Conservation (phyloP, 176 grass and related monocot genomes). For the Otatea glauca region DNA sequence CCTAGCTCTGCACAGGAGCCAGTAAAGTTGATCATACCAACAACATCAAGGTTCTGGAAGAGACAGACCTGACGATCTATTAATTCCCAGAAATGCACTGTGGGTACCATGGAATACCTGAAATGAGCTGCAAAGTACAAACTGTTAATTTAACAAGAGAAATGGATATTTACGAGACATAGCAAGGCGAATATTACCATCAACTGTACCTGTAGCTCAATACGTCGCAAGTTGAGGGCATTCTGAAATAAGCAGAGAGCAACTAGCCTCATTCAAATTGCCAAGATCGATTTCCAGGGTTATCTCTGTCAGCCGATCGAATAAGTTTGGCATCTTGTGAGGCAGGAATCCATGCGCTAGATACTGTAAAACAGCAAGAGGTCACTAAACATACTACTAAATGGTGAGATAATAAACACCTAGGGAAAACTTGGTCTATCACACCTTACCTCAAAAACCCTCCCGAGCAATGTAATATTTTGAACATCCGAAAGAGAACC, state of each 20-base stretch:
- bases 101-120: neutral
- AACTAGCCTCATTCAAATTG: slow-evolving; percentile 34
- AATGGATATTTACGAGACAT: slow-evolving; percentile 18
- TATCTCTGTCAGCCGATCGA: slow-evolving; percentile 45
- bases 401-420: too few relatives aligned
- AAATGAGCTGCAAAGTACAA: slow-evolving; percentile 33
- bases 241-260: slow-evolving; percentile 52
- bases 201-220: slow-evolving; percentile 40
- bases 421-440: too few relatives aligned
- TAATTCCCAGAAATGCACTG: slow-evolving; percentile 12
- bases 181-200: slow-evolving; percentile 34
- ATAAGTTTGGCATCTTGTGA: slow-evolving; percentile 14
- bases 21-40: slow-evolving; percentile 27
- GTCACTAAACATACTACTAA: neutral
- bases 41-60: slow-evolving; percentile 36
- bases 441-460: too few relatives aligned
- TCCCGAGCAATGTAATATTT: too few relatives aligned
- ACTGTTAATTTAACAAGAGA: slow-evolving; percentile 7
- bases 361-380: slow-evolving; percentile 36
- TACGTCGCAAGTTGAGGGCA: slow-evolving; percentile 47
- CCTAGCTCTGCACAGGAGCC: slow-evolving; percentile 12
- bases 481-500: too few relatives aligned
- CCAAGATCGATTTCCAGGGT: slow-evolving; percentile 32
- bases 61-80: slow-evolving; percentile 13
- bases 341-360: slow-evolving; percentile 4